Base-by-base conservation (phyloP, 2,329 filamentous ascomycete genomes). In the Neofusicoccum cordaticola region DNA sequence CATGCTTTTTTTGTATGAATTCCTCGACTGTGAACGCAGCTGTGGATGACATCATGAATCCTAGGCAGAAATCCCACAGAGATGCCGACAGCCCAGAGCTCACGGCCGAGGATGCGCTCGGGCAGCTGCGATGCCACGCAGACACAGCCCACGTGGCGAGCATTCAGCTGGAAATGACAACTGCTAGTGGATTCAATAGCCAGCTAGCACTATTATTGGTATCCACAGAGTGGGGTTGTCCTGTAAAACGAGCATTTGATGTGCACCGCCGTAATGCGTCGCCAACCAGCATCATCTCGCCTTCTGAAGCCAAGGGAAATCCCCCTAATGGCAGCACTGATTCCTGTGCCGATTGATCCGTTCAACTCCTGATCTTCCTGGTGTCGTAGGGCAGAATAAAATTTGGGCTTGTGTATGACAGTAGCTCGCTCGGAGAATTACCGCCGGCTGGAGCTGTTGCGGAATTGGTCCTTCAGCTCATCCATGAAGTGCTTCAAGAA, bases 401-500 rank as follows among this genome's bases (percentile, higher is more conserved):
- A 19, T 4, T 2, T 9, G 37, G n/a, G 35, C 22, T 6, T 13
- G 9, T 9, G 52, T 22, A 22, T 22, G 22, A 22, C 22, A 22
- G 22, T 1, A 22, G 22, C 22, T 22, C 22, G 22, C 22, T 22
- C 22, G 7, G 13, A 17, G 27, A 9, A 35, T 22, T 17, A 60
- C 4, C 42, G 56, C 8, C 56, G 56, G 22, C 27, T n/a, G 9
- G 27, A 11, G 15, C 15, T 8, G 41, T 31, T 22, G 11, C 56
- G 56, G 27, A 83, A 76, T 66, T 84, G 82, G 6, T 78, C 73
- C 68, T 79, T 82, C 47, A 87, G 69, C 70, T 86, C 85, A 42
- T 86, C 81, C 35, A 78, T 75, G 71, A 85, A 86, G 65, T 85
- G 81, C 56, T 80, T 75, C 11, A 84, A 64, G 60, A 85, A 82